Percentiles rank a stretch among this genome's conserved stretches.
Conservation (phyloP, 163 green algal genomes). For the Chlorella variabilis region DNA sequence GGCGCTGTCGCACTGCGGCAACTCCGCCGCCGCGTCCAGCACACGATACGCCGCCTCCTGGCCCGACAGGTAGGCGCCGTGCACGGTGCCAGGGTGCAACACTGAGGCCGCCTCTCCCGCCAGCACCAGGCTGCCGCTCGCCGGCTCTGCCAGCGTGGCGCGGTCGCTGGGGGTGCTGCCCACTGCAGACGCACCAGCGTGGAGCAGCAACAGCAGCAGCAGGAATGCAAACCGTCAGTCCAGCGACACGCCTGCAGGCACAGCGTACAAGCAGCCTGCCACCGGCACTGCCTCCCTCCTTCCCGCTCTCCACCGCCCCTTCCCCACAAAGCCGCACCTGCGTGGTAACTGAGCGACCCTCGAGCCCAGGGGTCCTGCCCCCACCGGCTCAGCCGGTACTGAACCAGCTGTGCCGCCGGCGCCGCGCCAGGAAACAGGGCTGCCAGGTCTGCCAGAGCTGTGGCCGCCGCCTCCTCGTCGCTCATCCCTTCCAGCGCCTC, state of each 20-base stretch:
- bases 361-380: constrained; percentile 22
- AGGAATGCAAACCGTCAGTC: too few relatives aligned
- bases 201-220: background rate
- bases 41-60: constrained; percentile 17
- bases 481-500: background rate
- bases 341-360: constrained; percentile 31
- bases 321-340: background rate
- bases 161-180: constrained; percentile 32
- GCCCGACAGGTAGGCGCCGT: constrained; percentile 42
- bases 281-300: background rate
- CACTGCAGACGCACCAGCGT: background rate
- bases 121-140: constrained; percentile 41
- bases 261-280: too few relatives aligned
- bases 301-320: background rate
- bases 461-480: background rate
- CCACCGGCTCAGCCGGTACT: constrained; percentile 29
- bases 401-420: background rate
- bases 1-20: constrained; percentile 15
- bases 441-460: constrained; percentile 16
- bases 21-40: constrained; percentile 2
- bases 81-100: constrained; percentile 30
- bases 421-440: background rate
- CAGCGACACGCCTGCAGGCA: background rate
- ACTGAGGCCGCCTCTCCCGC: constrained; percentile 31
- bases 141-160: constrained; percentile 45